Conservation (phyloP, 345 rosid genomes). For the Combretum micranthum region DNA sequence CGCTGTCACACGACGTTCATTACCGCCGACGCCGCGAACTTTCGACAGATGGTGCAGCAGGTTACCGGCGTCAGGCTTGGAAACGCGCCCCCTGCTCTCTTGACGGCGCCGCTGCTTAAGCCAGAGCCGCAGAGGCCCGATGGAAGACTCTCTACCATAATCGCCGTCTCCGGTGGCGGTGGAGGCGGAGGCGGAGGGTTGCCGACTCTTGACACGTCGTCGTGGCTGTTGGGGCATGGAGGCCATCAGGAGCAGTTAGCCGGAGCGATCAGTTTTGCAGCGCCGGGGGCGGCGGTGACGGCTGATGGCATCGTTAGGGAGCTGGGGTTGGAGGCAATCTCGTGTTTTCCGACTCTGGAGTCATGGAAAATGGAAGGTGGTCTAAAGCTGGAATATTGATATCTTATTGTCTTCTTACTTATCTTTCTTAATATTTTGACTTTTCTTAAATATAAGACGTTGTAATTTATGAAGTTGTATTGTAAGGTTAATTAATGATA, state of each 20-base stretch:
- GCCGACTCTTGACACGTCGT: conserved; percentile 62
- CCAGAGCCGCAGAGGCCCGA: conserved; percentile 43
- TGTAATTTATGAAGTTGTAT: too few relatives aligned
- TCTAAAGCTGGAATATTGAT: not conserved
- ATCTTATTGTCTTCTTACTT: not conserved
- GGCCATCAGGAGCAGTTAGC: conserved; percentile 7
- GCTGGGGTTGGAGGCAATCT: conserved; percentile 26
- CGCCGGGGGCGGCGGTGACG: not conserved
- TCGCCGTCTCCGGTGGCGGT: conserved; percentile 2
- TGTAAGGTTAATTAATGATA: too few relatives aligned
- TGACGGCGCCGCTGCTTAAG: conserved; percentile 26
- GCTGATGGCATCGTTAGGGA: conserved; percentile 6
- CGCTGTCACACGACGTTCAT: conserved; percentile 64
- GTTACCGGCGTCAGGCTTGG: conserved; percentile 57
- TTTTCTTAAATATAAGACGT: too few relatives aligned
- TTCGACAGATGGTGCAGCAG: conserved; percentile 86
- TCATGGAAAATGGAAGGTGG: conserved; percentile 43
- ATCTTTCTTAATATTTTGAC: too few relatives aligned
- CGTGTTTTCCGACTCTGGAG: conserved; percentile 65
- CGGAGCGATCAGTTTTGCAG: conserved; percentile 3
- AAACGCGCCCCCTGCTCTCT: conserved; percentile 5
- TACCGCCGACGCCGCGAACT: conserved; percentile 66
- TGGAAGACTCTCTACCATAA: conserved; percentile 1
- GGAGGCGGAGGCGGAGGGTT: conserved; percentile 7
- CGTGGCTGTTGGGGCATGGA: conserved; percentile 33